A percentile compares a stretch with the other conserved stretches of the same genome.
These are phyloP conservation scores for Priceomyces fermenticarens DNA, from an alignment of 805 yeast genomes.

Conservation along the genomic window DNA sequence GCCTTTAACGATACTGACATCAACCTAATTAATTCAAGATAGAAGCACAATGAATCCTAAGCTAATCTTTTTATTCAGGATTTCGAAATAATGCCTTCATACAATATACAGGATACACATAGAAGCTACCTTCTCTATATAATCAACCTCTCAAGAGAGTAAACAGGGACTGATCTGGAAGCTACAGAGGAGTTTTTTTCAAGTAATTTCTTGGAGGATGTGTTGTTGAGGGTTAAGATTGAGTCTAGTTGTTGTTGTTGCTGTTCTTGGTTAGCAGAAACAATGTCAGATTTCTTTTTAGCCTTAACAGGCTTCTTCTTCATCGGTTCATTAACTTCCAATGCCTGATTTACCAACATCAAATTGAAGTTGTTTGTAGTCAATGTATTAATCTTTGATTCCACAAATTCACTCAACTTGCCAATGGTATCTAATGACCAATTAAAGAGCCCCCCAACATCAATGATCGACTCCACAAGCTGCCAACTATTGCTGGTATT, in stretches of 20 bases:
- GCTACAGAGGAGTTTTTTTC: conserved; percentile 21
- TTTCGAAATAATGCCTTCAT: not conserved
- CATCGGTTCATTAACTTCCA: conserved; percentile 24
- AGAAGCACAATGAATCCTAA: no score
- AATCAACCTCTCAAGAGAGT: conserved; percentile 49
- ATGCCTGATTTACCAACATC: conserved; percentile 46
- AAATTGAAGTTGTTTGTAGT: conserved; percentile 41
- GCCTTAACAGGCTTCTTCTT: conserved; percentile 16
- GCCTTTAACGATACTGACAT: conserved; percentile 42
- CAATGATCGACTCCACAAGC: conserved; percentile 62
- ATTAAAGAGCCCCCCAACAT: conserved; percentile 69
- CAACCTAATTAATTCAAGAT: not conserved
- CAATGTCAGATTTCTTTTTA: conserved; percentile 22
- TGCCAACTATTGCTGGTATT: conserved; percentile 56
- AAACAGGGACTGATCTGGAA: conserved; percentile 48
- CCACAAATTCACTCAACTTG: conserved; percentile 43
- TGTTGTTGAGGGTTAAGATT: conserved; percentile 29
- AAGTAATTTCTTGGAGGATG: conserved; percentile 22
- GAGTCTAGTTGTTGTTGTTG: conserved; percentile 32
- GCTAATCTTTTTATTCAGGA: no score
- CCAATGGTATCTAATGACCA: conserved; percentile 54
- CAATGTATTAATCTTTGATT: conserved; percentile 44
- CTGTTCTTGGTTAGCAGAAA: conserved; percentile 18
- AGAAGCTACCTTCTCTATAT: conserved; percentile 6
- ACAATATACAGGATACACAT: conserved; percentile 5